A percentile compares a stretch with the other conserved stretches of the same genome.
Conservation (phyloP, 169 alveolate genomes). For the Haemoproteus tartakovskyi region DNA sequence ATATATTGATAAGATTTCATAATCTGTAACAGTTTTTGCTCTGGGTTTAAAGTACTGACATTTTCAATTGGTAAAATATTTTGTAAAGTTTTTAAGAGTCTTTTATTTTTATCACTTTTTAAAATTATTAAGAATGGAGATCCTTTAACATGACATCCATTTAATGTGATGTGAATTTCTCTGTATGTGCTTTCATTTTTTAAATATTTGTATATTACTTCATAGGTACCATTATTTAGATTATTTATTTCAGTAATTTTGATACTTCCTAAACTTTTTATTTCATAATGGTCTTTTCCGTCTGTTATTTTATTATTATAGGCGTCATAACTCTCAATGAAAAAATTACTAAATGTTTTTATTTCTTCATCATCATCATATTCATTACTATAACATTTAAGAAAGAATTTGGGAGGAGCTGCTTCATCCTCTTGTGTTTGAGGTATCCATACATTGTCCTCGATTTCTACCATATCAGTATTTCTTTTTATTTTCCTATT, state of each 20-base stretch:
- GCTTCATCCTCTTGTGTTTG: no score
- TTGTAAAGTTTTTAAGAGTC: constrained; percentile 5
- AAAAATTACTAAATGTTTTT: constrained; percentile 20
- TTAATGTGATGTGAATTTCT: constrained; percentile 32
- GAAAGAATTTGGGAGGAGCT: no score
- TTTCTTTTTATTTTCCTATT: no score
- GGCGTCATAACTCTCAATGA: constrained; percentile 63
- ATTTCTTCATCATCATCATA: constrained; percentile 22
- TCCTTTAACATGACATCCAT: constrained; percentile 45
- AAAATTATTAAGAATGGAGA: constrained; percentile 38
- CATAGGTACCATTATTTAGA: constrained; percentile 52
- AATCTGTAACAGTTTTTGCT: neutral
- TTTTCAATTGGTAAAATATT: constrained; percentile 27
- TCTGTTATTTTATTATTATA: constrained; percentile 37
- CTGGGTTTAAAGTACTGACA: neutral
- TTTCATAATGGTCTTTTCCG: constrained; percentile 67
- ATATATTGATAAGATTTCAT: constrained; percentile 24
- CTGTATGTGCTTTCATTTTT: constrained; percentile 9
- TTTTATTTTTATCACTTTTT: constrained; percentile 20
- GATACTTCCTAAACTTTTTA: constrained; percentile 65
- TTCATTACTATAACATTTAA: no score
- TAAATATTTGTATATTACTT: constrained; percentile 38
- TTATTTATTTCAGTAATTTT: constrained; percentile 65
- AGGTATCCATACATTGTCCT: no score
- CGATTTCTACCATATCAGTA: no score